Conservation (phyloP, 257 asterid genomes). For the Solanum sitiens region DNA sequence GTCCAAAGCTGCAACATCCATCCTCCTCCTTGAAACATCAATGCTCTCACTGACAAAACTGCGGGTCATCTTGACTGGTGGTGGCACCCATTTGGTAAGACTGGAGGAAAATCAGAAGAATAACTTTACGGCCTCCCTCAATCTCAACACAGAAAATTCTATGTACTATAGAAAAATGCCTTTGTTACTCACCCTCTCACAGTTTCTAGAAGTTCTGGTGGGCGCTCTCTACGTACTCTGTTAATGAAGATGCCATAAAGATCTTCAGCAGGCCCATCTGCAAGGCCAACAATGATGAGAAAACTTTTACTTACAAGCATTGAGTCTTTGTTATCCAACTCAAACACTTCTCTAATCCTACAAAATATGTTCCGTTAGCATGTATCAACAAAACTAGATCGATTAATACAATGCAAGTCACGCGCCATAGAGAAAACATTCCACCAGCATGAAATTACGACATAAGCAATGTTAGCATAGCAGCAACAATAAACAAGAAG, state of each 20-base stretch:
- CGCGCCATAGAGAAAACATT: background rate
- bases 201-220: conserved; percentile 77
- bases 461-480: background rate
- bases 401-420: background rate
- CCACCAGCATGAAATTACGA: background rate
- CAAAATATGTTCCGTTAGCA: background rate
- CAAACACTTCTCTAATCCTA: background rate
- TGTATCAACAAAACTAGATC: background rate
- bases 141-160: background rate
- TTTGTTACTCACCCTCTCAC: conserved; percentile 63
- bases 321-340: background rate
- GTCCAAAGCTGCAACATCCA: conserved; percentile 86
- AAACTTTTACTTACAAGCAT: background rate
- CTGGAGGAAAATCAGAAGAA: conserved; percentile 21
- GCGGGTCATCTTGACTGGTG: conserved; percentile 94
- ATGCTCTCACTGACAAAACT: conserved; percentile 73
- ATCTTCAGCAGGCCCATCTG: conserved; percentile 99
- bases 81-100: conserved; percentile 98
- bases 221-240: conserved; percentile 91
- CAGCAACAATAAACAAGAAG: background rate
- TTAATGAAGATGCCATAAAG: conserved; percentile 87
- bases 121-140: background rate
- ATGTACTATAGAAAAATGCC: background rate
- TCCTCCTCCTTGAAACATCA: conserved; percentile 70
- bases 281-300: background rate